A percentile compares a stretch with the other conserved stretches of the same genome.
phyloP scores from a whole-genome alignment of 371 early-diverging fungal genomes.

The Choanephora cucurbitarum region DNA sequence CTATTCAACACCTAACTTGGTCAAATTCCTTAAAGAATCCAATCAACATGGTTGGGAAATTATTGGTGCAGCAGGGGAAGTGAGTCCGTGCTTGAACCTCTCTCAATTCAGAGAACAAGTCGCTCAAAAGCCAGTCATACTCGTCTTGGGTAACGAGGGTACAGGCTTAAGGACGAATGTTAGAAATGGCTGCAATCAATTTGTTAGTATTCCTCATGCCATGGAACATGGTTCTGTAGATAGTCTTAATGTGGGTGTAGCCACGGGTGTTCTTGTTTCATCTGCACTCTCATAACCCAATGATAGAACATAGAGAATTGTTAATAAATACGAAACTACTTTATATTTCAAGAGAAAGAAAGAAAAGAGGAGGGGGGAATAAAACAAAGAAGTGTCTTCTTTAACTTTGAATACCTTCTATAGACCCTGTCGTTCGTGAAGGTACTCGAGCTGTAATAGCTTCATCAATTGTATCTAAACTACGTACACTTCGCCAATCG shows the following conservation, averaged over 20 bases:
- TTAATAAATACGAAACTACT: slow-evolving; percentile 1
- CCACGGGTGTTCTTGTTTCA: slow-evolving; percentile 56
- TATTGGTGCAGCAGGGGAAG: slow-evolving; percentile 51
- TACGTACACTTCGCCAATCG: slow-evolving; percentile 47
- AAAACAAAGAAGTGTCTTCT: too few species aligned
- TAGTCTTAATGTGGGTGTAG: slow-evolving; percentile 67
- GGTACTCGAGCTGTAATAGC: slow-evolving; percentile 43
- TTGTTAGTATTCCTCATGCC: slow-evolving; percentile 42
- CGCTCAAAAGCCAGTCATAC: slow-evolving; percentile 33
- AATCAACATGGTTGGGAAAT: slow-evolving; percentile 56
- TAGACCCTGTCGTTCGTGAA: slow-evolving; percentile 31
- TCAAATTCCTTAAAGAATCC: slow-evolving; percentile 46
- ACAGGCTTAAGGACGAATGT: slow-evolving; percentile 55
- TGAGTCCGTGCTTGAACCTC: slow-evolving; percentile 4
- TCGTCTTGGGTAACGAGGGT: slow-evolving; percentile 73
- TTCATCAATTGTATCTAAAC: slow-evolving; percentile 50
- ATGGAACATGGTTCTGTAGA: slow-evolving; percentile 44
- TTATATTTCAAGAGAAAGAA: slow-evolving; percentile 1
- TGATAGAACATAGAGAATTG: too few species aligned
- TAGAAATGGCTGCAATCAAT: slow-evolving; percentile 37
- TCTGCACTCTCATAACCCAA: slow-evolving; percentile 10
- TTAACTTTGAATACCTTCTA: slow-evolving; percentile 13
- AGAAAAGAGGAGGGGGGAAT: not conserved
- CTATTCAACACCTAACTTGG: slow-evolving; percentile 49
- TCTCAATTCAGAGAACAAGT: slow-evolving; percentile 5